Conservation (phyloP, 768 basidiomycete genomes). For the Suillus placidus region DNA sequence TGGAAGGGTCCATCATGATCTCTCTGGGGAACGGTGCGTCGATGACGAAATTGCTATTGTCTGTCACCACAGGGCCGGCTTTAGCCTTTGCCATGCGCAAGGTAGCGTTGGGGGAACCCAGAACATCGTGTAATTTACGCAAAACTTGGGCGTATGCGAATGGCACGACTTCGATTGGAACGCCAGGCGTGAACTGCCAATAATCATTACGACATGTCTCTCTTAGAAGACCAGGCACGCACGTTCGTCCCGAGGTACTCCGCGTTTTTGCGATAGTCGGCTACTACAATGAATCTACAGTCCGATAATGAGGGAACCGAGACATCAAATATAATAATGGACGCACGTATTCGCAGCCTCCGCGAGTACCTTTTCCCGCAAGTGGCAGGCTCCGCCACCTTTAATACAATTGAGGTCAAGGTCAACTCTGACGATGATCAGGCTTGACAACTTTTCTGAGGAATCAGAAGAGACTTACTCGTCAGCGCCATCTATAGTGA, state of each 20-base stretch:
- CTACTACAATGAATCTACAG: slow-evolving; percentile 82
- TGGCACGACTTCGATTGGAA: slow-evolving; percentile 96
- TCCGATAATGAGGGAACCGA: slow-evolving; percentile 5
- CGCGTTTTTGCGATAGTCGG: slow-evolving; percentile 95
- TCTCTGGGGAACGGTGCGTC: slow-evolving; percentile 87
- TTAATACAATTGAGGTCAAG: slow-evolving; percentile 89
- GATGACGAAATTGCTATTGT: slow-evolving; percentile 97
- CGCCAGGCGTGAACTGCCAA: slow-evolving; percentile 77
- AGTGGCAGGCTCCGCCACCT: slow-evolving; percentile 94
- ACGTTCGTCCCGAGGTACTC: slow-evolving; percentile 81
- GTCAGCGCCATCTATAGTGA: slow-evolving; percentile 98
- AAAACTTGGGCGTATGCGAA: slow-evolving; percentile 93
- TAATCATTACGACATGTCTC: slow-evolving; percentile 6
- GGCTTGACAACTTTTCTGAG: not conserved
- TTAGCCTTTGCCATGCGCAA: slow-evolving; percentile 93
- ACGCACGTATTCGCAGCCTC: slow-evolving; percentile 86
- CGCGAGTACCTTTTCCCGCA: slow-evolving; percentile 96
- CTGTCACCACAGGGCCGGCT: slow-evolving; percentile 94
- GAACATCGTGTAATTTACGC: slow-evolving; percentile 58
- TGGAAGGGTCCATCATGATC: slow-evolving; percentile 65
- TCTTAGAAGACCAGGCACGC: slow-evolving; percentile 34
- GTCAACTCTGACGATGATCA: slow-evolving; percentile 66
- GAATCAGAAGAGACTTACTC: slow-evolving; percentile 58
- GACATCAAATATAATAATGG: slow-evolving; percentile 6
- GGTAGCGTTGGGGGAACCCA: slow-evolving; percentile 71